Base-by-base conservation (phyloP, 2,329 filamentous ascomycete species). In the Pseudogymnoascus sp. region DNA sequence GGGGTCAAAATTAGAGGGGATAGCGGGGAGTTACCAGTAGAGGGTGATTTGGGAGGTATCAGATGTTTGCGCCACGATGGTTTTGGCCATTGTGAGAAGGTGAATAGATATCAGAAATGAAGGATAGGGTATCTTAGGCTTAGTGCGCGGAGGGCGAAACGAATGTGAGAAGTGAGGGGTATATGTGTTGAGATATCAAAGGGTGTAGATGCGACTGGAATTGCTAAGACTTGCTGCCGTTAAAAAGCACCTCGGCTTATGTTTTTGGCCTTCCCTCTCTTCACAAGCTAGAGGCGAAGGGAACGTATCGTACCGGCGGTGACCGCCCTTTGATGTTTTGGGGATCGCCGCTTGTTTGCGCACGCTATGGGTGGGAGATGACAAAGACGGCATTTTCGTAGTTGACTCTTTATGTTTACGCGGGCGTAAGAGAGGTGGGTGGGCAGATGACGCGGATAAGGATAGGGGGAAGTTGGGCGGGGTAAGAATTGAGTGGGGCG, bases 221-320 rank as follows among this genome's bases (percentile, higher is more conserved):
- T 52, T 52, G 31, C 45, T 52, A 52, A 48, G 42, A n/a, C 3
- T 31, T 52, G 45, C 45, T 25, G 45, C 45, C 27, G 45, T 52
- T 52, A 52, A 10, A 31, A 52, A 52, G 13, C 45, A 52, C 45
- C 45, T 52, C 45, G 45, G 45, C 27, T 25, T 10, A 52, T 31
- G 6, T n/a, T 31, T 52, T 55, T 33, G 45, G 45, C 27, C 45
- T n/a, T 5, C 7, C 25, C 25, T 29, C 25, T 52, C 21, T 21
- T 21, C 45, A 55, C 27, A 55, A 55, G 45, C 45, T 55, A 55
- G 18, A 31, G 1, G 27, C 27, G n/a, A 18, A 27, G 45, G 45
- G 45, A 55, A 33, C 45, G 27, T 52, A 52, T 52, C 45, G n/a
- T 55, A 31, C 45, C 45, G 45, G 45, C 27, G 45, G 27, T 55